Base-by-base conservation (phyloP, 768 basidiomycete species). In the Boletus bicolor region DNA sequence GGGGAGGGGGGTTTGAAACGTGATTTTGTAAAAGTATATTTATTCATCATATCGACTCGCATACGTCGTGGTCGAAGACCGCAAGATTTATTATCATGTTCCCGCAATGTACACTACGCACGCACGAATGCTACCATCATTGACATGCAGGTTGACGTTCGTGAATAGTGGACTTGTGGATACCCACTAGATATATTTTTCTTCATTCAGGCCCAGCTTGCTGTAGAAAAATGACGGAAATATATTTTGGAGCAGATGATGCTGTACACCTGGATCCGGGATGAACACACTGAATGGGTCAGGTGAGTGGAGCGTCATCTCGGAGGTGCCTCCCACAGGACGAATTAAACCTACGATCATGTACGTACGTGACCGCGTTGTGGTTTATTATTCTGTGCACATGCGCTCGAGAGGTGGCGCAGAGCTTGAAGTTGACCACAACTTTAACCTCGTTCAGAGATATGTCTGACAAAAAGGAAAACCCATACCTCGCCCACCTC, bases 401-500 rank as follows among this genome's bases (percentile, higher is more conserved):
- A 6, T 7, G 24, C 3, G 17, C 34, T 24, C 8, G 1, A 5
- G 14, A 24, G 44, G 11, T 10, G 46, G 21, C 45, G 48, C 7
- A 30, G 48, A 21, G 35, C 28, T 28, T 28, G 30, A 19, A 19
- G 19, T 47, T 36, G 30, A 51, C 56, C 44, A 50, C 47, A 35
- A 30, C 34, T 4, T 19, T 30, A 24, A 38, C 8, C n/a, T 39
- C 21, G 30, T 15, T n/a, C 36, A 12, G 19, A 47, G 30, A 47
- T 24, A 65, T 67, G 65, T 37, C 61, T 21, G 48, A 45, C 34
- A 35, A 47, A 24, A 63, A 55, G 44, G 77, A 80, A 50, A 85
- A 85, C 59, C 82, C 81, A 21, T 85, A 84, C 64, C 76, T 84
- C 14, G 77, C 80, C 0, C 79, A 83, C 57, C 62, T 72, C 24